Conservation (phyloP, 2,329 filamentous ascomycete genomes). For the Passalora sequoiae region DNA sequence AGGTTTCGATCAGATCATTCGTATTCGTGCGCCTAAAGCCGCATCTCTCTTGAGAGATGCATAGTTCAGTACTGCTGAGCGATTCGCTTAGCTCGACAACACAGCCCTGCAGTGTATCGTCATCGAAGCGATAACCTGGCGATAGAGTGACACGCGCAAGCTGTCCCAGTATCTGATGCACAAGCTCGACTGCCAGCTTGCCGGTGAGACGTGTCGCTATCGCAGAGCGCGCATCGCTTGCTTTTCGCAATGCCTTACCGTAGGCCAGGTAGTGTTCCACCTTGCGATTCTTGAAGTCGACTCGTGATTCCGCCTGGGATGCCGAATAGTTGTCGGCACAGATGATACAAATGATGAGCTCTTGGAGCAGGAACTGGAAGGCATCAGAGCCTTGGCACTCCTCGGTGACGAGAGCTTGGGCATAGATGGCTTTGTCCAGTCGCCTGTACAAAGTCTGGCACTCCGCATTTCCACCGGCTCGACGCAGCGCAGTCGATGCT, state of each 20-base stretch:
- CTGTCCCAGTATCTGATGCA: neutral
- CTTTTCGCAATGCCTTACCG: neutral
- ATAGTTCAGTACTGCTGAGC: too few relatives aligned
- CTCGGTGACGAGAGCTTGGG: neutral
- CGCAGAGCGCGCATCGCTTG: neutral
- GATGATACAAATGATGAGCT: neutral
- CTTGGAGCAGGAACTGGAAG: neutral
- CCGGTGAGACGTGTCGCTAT: neutral
- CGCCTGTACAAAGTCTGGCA: neutral
- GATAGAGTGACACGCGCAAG: neutral
- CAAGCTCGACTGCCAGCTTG: neutral
- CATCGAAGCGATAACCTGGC: neutral
- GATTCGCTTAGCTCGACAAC: too few relatives aligned
- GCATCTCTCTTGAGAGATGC: too few relatives aligned
- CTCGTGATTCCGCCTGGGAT: neutral
- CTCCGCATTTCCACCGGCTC: neutral
- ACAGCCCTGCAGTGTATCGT: too few relatives aligned
- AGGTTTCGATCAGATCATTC: neutral
- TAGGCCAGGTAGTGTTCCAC: neutral
- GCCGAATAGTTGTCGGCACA: neutral
- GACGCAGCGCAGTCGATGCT: neutral
- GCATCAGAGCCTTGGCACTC: neutral
- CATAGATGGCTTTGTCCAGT: neutral
- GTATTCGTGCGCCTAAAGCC: neutral
- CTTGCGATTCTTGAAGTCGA: neutral